Percentiles rank a stretch among this genome's conserved stretches.
Evolutionary conservation across 2,329 filamentous ascomycete genomes (phyloP).

Genomic region (Cladosporium sp.): DNA sequence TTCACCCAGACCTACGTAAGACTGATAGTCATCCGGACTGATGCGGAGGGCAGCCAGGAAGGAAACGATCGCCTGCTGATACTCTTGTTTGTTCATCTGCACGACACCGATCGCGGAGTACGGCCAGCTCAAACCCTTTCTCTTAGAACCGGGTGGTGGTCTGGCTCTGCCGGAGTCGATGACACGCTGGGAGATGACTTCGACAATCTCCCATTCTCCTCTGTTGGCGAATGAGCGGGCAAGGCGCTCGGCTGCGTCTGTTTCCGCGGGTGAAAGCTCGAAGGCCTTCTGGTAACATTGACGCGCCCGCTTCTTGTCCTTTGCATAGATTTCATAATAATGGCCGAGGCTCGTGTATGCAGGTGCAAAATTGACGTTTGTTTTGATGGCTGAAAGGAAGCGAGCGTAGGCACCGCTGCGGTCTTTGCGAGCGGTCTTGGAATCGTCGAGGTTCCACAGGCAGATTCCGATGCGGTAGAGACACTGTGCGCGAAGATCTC

Average conservation of each 20-base stretch:
- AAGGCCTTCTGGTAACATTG: conserved; percentile 95
- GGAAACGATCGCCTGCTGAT: conserved; percentile 77
- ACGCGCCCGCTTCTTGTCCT: conserved; percentile 78
- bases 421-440: conserved; percentile 67
- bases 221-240: conserved; percentile 81
- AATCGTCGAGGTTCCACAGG: conserved; percentile 75
- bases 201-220: conserved; percentile 93
- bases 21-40: conserved; percentile 81
- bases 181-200: conserved; percentile 82
- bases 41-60: conserved; percentile 87
- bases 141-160: conserved; percentile 85
- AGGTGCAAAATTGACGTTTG: conserved; percentile 79
- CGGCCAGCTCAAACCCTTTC: conserved; percentile 91
- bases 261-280: conserved; percentile 80
- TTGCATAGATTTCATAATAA: conserved; percentile 86
- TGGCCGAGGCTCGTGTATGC: conserved; percentile 86
- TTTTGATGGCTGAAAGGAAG: conserved; percentile 78
- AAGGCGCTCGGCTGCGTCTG: conserved; percentile 79
- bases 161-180: conserved; percentile 92
- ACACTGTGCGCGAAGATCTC: conserved; percentile 74
- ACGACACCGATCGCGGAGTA: conserved; percentile 90
- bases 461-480: conserved; percentile 83
- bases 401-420: conserved; percentile 75
- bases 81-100: conserved; percentile 90
- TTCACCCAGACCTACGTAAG: conserved; percentile 93